Conservation (phyloP, 73 alveolate species). For the Blepharisma japonicum region DNA sequence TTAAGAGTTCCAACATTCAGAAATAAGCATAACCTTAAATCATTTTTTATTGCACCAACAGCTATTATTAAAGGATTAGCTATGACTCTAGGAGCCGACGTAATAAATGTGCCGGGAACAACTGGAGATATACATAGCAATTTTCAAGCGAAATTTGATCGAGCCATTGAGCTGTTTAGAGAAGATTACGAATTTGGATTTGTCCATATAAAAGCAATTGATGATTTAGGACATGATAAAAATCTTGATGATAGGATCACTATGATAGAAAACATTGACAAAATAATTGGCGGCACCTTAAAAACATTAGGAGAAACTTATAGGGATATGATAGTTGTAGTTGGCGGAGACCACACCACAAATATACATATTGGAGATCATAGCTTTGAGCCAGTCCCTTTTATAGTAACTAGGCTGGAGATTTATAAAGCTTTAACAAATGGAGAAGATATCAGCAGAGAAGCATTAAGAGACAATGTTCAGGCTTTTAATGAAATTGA, state of each 20-base stretch:
- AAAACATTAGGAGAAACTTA: constrained; percentile 31
- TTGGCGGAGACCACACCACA: constrained; percentile 88
- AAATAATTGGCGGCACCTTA: constrained; percentile 38
- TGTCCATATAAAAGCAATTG: constrained; percentile 76
- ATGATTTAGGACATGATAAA: constrained; percentile 86
- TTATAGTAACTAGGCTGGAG: constrained; percentile 34
- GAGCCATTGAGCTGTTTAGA: constrained; percentile 54
- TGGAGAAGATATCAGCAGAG: constrained; percentile 5
- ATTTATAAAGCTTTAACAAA: background rate
- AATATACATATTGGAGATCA: constrained; percentile 75
- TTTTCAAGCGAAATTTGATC: constrained; percentile 43
- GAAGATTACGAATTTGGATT: constrained; percentile 70
- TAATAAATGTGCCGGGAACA: constrained; percentile 72
- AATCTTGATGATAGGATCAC: constrained; percentile 42
- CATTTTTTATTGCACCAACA: constrained; percentile 83
- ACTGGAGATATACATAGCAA: constrained; percentile 79
- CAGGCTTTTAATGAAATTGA: constrained; percentile 40
- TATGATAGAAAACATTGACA: constrained; percentile 61
- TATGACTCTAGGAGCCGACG: constrained; percentile 61
- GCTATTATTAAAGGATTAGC: constrained; percentile 81
- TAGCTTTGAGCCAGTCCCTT: constrained; percentile 79
- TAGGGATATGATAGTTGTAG: constrained; percentile 41
- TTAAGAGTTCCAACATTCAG: constrained; percentile 51
- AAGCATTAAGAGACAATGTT: constrained; percentile 31
- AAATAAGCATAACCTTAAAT: constrained; percentile 52